A percentile compares a stretch with the other conserved stretches of the same genome.
phyloP scores from a whole-genome alignment of 73 alveolate species.

The Paramecium octaurelia region DNA sequence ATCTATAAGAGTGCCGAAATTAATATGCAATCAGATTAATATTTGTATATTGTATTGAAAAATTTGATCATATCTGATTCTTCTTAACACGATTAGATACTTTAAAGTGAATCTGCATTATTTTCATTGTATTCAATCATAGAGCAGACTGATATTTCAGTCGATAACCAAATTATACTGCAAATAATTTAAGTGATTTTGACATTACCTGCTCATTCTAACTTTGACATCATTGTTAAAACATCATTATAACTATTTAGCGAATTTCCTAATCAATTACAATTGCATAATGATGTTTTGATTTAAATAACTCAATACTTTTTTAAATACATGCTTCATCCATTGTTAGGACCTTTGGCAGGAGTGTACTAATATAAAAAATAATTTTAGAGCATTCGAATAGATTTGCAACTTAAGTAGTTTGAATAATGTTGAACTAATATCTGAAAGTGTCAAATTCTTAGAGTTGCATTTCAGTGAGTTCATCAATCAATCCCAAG shows the following conservation, averaged over 20 bases:
- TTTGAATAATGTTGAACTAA: not conserved
- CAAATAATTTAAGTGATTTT: not conserved
- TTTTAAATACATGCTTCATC: constrained; percentile 1
- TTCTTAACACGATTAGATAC: not conserved
- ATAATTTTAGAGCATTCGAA: not conserved
- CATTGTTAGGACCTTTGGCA: not conserved
- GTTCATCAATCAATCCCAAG: not conserved
- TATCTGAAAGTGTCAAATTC: not conserved
- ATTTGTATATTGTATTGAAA: not conserved
- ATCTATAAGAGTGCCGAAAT: not conserved
- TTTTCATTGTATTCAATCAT: constrained; percentile 30
- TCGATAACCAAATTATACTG: not conserved
- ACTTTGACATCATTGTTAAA: not conserved
- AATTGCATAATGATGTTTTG: not conserved
- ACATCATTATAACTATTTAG: not conserved
- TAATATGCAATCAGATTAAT: not conserved
- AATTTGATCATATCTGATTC: not conserved
- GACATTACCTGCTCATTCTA: not conserved
- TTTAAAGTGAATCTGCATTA: not conserved
- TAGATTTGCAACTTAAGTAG: not conserved
- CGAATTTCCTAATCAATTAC: not conserved
- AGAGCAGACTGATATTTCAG: not conserved
- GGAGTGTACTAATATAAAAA: not conserved
- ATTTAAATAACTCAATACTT: not conserved
- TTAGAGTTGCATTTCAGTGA: not conserved